These are phyloP conservation scores for Eutypella sp. DNA, from an alignment of 2,329 filamentous ascomycete genomes.

Conservation along the genomic window DNA sequence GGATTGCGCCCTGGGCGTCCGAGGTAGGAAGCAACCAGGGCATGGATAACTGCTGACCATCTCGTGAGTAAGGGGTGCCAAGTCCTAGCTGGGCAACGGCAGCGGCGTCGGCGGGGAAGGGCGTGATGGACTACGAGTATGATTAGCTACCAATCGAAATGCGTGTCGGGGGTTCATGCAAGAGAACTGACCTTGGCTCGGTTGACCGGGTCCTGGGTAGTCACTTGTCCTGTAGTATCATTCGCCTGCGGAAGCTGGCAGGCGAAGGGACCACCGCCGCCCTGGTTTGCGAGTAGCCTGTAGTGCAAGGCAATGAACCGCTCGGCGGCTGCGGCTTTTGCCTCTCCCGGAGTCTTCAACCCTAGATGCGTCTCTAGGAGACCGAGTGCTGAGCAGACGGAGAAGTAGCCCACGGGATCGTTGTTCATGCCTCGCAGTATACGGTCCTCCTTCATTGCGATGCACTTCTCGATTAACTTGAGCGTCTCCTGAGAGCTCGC, in stretches of 20 bases:
- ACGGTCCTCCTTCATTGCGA: constrained; percentile 56
- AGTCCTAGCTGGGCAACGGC: constrained; percentile 15
- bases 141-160: constrained; percentile 19
- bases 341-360: constrained; percentile 50
- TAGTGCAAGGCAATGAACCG: constrained; percentile 56
- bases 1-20: constrained; percentile 36
- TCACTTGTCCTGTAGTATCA: constrained; percentile 14
- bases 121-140: constrained; percentile 34
- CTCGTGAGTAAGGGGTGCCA: constrained; percentile 15
- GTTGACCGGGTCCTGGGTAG: constrained; percentile 16
- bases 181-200: constrained; percentile 27
- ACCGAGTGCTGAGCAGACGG: constrained; percentile 57
- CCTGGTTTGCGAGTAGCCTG: constrained; percentile 51
- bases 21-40: constrained; percentile 27
- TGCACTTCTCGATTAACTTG: constrained; percentile 56
- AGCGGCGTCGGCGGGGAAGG: constrained; percentile 32
- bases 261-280: constrained; percentile 5
- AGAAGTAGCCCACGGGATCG: constrained; percentile 60
- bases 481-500: constrained; percentile 56
- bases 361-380: constrained; percentile 56
- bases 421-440: constrained; percentile 58
- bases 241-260: constrained; percentile 1
- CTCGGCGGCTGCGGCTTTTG: constrained; percentile 55
- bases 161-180: neutral
- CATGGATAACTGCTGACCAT: constrained; percentile 23